Evolutionary conservation across 768 basidiomycete genomes (phyloP), one percentile per base, ranked within the genome.

Genomic region (Tylopilus intermedius): DNA sequence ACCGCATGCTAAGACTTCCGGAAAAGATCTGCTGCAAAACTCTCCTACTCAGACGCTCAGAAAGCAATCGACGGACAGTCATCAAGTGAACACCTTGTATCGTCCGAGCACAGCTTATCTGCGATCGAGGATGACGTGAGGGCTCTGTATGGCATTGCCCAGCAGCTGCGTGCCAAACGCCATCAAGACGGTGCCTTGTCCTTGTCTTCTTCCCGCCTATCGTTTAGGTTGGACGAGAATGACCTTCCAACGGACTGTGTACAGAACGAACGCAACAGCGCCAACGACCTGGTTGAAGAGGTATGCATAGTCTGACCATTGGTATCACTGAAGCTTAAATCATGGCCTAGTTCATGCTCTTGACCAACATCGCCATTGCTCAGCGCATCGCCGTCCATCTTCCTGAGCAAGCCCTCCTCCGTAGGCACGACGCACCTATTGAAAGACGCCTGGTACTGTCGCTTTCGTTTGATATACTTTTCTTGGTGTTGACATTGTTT

Each of bases 371-470:
- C 32, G 76, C 90, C 11, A 88, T 94, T 38, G 94, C 96, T 9
- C 91, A 94, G 66, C 87, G 94, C 60, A 84, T 96, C 61, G 95
- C 95, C 35, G 86, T 94, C 22, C 84, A 93, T 61, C 81, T 98
- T 24, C 94, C 96, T 26, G 96, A 99, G 67, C 96, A 98, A 68
- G 90, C 95, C n/a, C 77, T 99, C 13, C 81, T 99, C 41, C 87
- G 96, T 56, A 87, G 96, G 51, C 94, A 98, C 62, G 96, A 98
- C 66, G 80, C 76, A 26, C 96, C 96, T 2, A 78, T 97, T 51
- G 94, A 96, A 46, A 85, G 96, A 55, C 87, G 96, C 42, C 74
- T 99, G 56, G 90, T 90, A 67, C 30, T 24, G 39, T 32, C 21
- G 4, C 5, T 49, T 43, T 9, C 18, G 3, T 39, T 24, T 7